Evolutionary conservation across 2,329 filamentous ascomycete species (phyloP), one percentile per base, ranked within the genome.

Genomic region (Metarhizium album): DNA sequence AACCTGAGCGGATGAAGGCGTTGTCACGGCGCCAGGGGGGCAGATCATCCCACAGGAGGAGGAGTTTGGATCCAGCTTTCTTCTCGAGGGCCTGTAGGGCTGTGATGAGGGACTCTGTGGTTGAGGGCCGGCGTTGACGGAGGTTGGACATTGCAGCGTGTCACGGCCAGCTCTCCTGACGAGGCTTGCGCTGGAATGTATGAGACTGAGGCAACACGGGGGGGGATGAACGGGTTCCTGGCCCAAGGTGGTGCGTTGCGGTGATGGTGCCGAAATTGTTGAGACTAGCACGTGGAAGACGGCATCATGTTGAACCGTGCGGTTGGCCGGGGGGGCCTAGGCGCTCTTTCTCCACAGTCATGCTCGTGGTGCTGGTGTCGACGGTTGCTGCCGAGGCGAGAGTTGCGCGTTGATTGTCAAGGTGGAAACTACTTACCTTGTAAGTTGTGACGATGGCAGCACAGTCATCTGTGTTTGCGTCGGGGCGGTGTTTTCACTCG

Each of bases 11-110:
- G 64, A 82, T 79, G 68, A 67, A 81, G 57, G 67, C 67, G 60
- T 82, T 82, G 67, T 82, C 79, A 56, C 76, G 77, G 43, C 77
- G 77, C 79, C 79, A 82, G 49, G 66, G 55, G 13, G 76, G 75
- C 9, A 82, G 73, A 50, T 81, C 76, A 56, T 81, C 74, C 78
- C 78, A 82, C 51, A 71, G 64, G n/a, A 78, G 56, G 33, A 78
- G 70, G 3, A 76, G 62, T 1, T 70, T 64, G 3, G 62, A 54
- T 23, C 71, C 67, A 37, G 74, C 58, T 48, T 66, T 70, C 6
- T 62, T 55, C 53, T 77, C 74, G 50, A 68, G 58, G 8, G 63
- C 45, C 42, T 61, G 62, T 42, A 63, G 59, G 40, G 63, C 54
- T 46, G 51, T 33, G 55, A 58, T 45, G 49, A 66, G 29, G 35